Evolutionary conservation across 1,284 basidiomycete genomes (phyloP), one percentile per base, ranked within the genome.

Genomic region (Sanghuangporus sanghuang): DNA sequence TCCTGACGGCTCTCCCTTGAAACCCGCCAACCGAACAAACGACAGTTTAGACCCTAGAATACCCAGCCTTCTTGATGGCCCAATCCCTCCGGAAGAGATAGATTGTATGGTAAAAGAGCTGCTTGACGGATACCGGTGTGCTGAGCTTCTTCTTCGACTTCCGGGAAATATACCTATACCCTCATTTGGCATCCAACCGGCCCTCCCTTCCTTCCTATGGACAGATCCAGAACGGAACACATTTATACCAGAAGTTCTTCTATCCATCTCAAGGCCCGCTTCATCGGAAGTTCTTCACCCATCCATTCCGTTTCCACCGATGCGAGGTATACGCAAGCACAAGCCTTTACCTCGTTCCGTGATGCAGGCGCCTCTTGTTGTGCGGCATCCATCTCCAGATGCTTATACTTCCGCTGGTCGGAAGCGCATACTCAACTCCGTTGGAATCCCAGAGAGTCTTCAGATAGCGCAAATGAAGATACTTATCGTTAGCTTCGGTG

Each of bases 141-240:
- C 89, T 2, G 85, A 91, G 68, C 76, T 91, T 23, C 79, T 92
- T 0, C 73, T 91, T 1, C 81, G 85, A 3, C 77, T 92, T 2
- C 90, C 90, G 0, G 90, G 89, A 5, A 76, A 79, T 44, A 90
- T 92, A 50, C 90, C 90, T 0, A 85, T 92, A 53, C 89, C 89
- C 0, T 86, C 87, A 0, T 92, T 92, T 70, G 71, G 77, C 36
- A 67, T 75, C 50, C 69, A 73, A 3, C 84, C 85, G 0, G 62
- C 75, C 2, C 78, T 91, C 18, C 89, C 89, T 1, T 81, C 89
- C 0, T 77, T 81, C 9, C 72, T 74, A 6, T 92, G 90, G 90
- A 79, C 91, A 7, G 79, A 87, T 68, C 70, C 76, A 14, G 61
- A 68, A 36, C 74, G 72, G 6, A 79, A 76, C 61, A 71, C 73